Base-by-base conservation (phyloP, 1,284 basidiomycete genomes). In the Ustanciosporium gigantosporum region DNA sequence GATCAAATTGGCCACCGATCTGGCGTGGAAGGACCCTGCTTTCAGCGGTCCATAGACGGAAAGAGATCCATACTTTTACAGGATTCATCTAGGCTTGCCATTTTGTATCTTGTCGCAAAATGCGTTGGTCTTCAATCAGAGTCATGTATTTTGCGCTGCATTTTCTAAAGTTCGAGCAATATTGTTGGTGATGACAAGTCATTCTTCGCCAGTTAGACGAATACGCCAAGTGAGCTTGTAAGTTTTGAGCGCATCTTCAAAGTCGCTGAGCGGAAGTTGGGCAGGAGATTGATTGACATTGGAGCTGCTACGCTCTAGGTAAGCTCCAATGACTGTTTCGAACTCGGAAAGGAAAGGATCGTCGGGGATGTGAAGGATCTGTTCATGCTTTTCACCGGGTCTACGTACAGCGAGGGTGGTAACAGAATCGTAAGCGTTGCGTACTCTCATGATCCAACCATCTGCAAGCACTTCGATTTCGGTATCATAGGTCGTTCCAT, bases 231-330 rank as follows among this genome's bases (percentile, higher is more conserved):
- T n/a, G n/a, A n/a, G n/a, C n/a, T n/a, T n/a, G n/a, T n/a, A n/a
- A n/a, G n/a, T n/a, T n/a, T n/a, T n/a, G n/a, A n/a, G 61, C 5
- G 69, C 73, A 27, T 74, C 72, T 17, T 57, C 59, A 55, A 62
- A 74, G 14, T 42, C 41, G 41, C 57, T 64, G 8, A 73, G 58
- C 24, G 52, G 52, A 17, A 27, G 21, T 5, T 5, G 21, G 15
- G 21, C 11, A n/a, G 27, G 11, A 5, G 15, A 16, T 13, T 34
- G 43, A 4, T 40, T 27, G 17, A 3, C 21, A 6, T 46, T 23
- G 15, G 31, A 16, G 4, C 15, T 11, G 2, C 8, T 6, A 3
- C 9, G 13, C 6, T 4, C 16, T 11, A 35, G 40, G 3, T 19
- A n/a, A 2, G 25, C 40, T 2, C 14, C 24, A 3, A 62, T 37